Evolutionary conservation across 2,329 filamentous ascomycete genomes (phyloP), one percentile per base, ranked within the genome.

Genomic region (Trematosphaeria pertusa): DNA sequence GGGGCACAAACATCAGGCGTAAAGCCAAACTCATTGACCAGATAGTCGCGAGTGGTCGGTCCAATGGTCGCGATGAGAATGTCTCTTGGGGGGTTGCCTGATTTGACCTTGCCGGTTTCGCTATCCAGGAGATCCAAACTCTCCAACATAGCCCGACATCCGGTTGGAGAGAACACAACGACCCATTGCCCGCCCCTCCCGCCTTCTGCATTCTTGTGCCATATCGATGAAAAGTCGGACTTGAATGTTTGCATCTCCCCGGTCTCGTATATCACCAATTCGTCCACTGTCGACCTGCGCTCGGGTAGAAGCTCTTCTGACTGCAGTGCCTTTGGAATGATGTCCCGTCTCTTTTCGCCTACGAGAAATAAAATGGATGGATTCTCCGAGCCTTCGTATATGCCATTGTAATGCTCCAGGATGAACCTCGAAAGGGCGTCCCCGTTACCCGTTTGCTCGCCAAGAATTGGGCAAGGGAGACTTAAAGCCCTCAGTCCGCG

Each of bases 261-360:
- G 0, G 93, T 97, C 48, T 89, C 87, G 67, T 99, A 99, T 10
- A 97, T 86, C 2, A 93, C 85, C 6, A 91, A 67, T 71, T 97
- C 92, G 28, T 88, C 82, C 1, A 97, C 87, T 6, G 71, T 72
- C 17, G 94, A 87, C 37, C 82, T 77, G 41, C 72, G 70, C 11
- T 75, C 64, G 0, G 66, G 54, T 0, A 80, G 70, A 7, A 91
- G 72, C 0, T 66, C 59, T 0, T 75, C 65, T 30, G 82, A 80
- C 78, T 86, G 88, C 28, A 97, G 75, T 1, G 84, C 90, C 59
- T 83, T 89, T 1, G 94, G 92, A 54, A 99, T 96, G 56, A 96
- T 85, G 68, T 97, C 94, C 34, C 94, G 79, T 43, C 91, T 83
- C 67, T 92, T 89, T 67, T 97, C 93, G 15, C 94, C 94, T 0